These are phyloP conservation scores for Coccomyxa sp. DNA, from an alignment of 139 green algal species.

Conservation along the genomic window DNA sequence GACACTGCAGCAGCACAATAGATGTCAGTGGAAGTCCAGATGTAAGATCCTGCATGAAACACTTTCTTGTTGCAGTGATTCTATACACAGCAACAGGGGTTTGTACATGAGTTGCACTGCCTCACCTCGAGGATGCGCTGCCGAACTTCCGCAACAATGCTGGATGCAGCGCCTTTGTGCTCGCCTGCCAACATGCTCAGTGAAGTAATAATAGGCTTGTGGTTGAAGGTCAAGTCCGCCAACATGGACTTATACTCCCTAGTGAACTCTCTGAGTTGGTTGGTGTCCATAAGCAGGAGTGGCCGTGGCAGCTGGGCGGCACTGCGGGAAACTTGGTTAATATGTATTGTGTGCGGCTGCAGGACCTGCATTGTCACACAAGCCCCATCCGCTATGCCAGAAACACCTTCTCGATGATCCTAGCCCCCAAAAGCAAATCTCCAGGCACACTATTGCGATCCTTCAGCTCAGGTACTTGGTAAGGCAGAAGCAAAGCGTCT, in stretches of 20 bases:
- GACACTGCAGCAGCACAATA: conserved; percentile 5
- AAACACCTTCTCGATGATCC: neutral
- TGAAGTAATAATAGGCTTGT: conserved; percentile 42
- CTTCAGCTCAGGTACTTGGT: too few relatives aligned
- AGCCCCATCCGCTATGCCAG: neutral
- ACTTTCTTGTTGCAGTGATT: too few relatives aligned
- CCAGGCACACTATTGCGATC: too few relatives aligned
- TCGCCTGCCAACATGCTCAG: conserved; percentile 41
- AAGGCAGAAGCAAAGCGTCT: too few relatives aligned
- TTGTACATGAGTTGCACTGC: neutral
- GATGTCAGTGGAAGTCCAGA: too few relatives aligned
- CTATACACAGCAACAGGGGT: too few relatives aligned
- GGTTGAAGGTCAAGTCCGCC: conserved; percentile 32
- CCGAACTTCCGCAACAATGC: conserved; percentile 19
- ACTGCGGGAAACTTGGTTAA: too few relatives aligned
- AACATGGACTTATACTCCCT: conserved; percentile 6
- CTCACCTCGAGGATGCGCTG: conserved; percentile 23
- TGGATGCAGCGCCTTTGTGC: conserved; percentile 7
- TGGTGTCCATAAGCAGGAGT: neutral
- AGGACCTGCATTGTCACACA: neutral
- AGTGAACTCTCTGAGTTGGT: neutral
- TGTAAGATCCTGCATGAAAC: too few relatives aligned
- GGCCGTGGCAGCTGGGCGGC: too few relatives aligned
- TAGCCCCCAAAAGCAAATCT: too few relatives aligned
- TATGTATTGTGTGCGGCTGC: neutral